Evolutionary conservation across 2,329 filamentous ascomycete species (phyloP).

Genomic region (Phyllosticta capitalensis): DNA sequence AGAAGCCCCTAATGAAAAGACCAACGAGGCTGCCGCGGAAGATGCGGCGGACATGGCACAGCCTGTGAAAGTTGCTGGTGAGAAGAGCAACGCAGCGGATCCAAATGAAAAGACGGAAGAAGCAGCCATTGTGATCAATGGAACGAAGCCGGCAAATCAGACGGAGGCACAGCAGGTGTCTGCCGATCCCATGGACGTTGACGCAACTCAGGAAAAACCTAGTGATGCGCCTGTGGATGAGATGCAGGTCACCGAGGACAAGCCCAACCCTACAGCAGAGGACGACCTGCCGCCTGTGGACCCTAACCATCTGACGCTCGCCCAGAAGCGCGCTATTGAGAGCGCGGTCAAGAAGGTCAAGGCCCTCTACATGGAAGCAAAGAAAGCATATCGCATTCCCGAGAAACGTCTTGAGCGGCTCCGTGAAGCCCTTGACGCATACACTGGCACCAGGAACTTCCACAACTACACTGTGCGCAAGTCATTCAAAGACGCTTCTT

Average conservation of each 20-base stretch:
- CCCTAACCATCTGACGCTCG: constrained; percentile 12
- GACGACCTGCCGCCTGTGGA: constrained; percentile 3
- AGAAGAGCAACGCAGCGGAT: neutral
- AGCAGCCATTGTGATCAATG: constrained; percentile 22
- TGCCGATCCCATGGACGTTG: constrained; percentile 12
- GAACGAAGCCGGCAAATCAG: neutral
- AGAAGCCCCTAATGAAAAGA: constrained; percentile 24
- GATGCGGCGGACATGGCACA: constrained; percentile 17
- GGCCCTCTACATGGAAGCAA: constrained; percentile 69
- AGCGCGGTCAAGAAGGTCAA: constrained; percentile 52
- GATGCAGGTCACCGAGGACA: neutral
- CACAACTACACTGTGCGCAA: constrained; percentile 98
- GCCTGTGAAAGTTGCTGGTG: constrained; percentile 3
- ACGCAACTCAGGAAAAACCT: constrained; percentile 13
- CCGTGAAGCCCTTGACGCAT: constrained; percentile 63
- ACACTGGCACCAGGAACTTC: constrained; percentile 80
- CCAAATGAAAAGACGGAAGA: constrained; percentile 20
- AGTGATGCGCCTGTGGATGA: neutral
- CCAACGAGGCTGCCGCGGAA: constrained; percentile 27
- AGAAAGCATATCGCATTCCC: constrained; percentile 75
- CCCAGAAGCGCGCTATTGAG: constrained; percentile 27
- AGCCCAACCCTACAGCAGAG: constrained; percentile 5
- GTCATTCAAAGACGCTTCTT: constrained; percentile 65
- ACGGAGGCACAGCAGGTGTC: neutral
- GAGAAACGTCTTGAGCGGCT: constrained; percentile 61